Evolutionary conservation across 2,329 filamentous ascomycete species (phyloP).

Genomic region (Venturiaceae sp.): DNA sequence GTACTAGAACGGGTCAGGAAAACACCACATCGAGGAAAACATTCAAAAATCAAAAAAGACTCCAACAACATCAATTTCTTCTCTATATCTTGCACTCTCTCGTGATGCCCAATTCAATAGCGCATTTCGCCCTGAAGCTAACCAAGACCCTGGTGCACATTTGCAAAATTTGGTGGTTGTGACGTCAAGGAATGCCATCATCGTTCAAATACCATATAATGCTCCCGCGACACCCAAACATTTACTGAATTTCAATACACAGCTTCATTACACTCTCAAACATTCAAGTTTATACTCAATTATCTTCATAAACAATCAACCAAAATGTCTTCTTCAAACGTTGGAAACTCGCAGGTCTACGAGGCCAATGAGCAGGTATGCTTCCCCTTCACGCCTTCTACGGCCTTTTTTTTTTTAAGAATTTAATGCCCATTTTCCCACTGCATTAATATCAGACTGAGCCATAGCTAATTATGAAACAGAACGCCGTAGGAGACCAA

Average conservation of each 20-base stretch:
- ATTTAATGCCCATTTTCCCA: too few species aligned
- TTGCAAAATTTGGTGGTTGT: too few species aligned
- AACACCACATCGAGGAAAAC: too few species aligned
- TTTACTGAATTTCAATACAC: not conserved
- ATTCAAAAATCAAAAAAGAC: too few species aligned
- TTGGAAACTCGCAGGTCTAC: conserved; percentile 58
- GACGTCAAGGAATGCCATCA: too few species aligned
- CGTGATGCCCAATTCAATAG: too few species aligned
- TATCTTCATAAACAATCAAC: not conserved
- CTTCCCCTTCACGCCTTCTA: not conserved
- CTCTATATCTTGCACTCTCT: too few species aligned
- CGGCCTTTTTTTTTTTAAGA: too few species aligned
- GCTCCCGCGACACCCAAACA: not conserved
- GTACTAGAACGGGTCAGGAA: too few species aligned
- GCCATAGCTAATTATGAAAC: not conserved
- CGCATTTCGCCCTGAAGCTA: too few species aligned
- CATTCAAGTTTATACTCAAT: not conserved
- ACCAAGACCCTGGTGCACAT: too few species aligned
- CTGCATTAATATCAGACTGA: not conserved
- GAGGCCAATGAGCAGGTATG: conserved; percentile 62
- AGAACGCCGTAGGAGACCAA: conserved; percentile 21
- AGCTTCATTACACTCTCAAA: not conserved
- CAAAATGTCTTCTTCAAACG: conserved; percentile 50
- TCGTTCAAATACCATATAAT: not conserved
- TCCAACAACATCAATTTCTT: too few species aligned